Conservation (phyloP, 2,329 filamentous ascomycete genomes). For the Coniochaeta sp. region DNA sequence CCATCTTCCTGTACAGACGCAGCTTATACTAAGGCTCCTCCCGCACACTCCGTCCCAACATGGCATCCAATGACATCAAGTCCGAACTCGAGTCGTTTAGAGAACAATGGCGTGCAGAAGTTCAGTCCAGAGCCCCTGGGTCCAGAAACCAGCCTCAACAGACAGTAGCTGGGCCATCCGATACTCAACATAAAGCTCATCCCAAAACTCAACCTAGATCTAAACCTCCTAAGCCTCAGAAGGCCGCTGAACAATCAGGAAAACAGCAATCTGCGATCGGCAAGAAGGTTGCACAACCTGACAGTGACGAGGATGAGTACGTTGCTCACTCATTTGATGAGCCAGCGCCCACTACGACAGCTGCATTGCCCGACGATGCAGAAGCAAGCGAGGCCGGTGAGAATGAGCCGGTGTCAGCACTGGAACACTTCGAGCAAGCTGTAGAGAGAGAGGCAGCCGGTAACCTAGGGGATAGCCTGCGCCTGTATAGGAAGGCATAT, state of each 20-base stretch:
- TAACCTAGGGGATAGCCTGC: conserved; percentile 80
- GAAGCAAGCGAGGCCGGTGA: conserved; percentile 8
- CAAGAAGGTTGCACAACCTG: conserved; percentile 14
- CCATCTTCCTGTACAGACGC: neutral
- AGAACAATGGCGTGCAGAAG: conserved; percentile 78
- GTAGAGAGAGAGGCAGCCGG: conserved; percentile 83
- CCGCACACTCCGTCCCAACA: conserved; percentile 5
- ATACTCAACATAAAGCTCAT: neutral
- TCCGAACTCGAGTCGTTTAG: conserved; percentile 82
- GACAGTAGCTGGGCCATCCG: conserved; percentile 19
- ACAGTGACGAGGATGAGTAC: conserved; percentile 25
- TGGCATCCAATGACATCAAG: conserved; percentile 34
- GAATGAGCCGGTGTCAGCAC: conserved; percentile 59
- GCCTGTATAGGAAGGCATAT: conserved; percentile 84
- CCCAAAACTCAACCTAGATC: conserved; percentile 3
- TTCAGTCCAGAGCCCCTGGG: conserved; percentile 34
- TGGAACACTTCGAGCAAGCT: conserved; percentile 89
- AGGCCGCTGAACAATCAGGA: neutral
- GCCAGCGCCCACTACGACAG: conserved; percentile 9
- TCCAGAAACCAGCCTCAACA: conserved; percentile 9
- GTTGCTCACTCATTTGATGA: conserved; percentile 26
- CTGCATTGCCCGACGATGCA: conserved; percentile 12
- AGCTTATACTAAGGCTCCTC: neutral
- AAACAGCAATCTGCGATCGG: conserved; percentile 10
- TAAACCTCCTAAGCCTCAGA: neutral